phyloP scores from a whole-genome alignment of 2,329 filamentous ascomycete species.

The Tolypocladium tundrense region DNA sequence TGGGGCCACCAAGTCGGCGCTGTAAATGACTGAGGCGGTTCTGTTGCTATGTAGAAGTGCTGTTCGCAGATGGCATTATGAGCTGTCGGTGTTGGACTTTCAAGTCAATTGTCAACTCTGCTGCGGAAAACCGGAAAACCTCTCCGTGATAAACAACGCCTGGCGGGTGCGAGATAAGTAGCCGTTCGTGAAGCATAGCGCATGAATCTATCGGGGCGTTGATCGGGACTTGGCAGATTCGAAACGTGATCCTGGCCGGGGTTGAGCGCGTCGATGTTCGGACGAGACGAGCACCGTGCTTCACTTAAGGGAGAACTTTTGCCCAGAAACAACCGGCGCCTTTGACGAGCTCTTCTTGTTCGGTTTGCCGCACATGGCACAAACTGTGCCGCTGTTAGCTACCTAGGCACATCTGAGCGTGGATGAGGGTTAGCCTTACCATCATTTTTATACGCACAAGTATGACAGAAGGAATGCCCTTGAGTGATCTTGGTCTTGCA shows the following conservation, averaged over 20 bases:
- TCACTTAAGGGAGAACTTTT: conserved; percentile 54
- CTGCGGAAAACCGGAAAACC: background rate
- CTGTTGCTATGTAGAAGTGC: background rate
- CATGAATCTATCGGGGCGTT: background rate
- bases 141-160: background rate
- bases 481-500: conserved; percentile 56
- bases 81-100: background rate
- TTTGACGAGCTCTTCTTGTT: conserved; percentile 38
- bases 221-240: background rate
- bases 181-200: too few species aligned
- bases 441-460: conserved; percentile 52
- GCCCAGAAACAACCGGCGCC: conserved; percentile 45
- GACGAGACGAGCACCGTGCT: background rate
- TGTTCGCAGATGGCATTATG: background rate
- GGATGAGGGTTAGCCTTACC: conserved; percentile 26
- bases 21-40: conserved; percentile 7
- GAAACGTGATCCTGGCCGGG: background rate
- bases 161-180: too few species aligned
- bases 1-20: conserved; percentile 15
- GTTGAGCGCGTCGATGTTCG: background rate
- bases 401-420: background rate
- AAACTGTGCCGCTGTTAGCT: conserved; percentile 30
- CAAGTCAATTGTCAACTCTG: background rate
- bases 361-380: conserved; percentile 53
- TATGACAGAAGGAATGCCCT: conserved; percentile 49